Evolutionary conservation across 1,139 yeast species (phyloP).

Genomic region (Debaryomycetaceae sp.): DNA sequence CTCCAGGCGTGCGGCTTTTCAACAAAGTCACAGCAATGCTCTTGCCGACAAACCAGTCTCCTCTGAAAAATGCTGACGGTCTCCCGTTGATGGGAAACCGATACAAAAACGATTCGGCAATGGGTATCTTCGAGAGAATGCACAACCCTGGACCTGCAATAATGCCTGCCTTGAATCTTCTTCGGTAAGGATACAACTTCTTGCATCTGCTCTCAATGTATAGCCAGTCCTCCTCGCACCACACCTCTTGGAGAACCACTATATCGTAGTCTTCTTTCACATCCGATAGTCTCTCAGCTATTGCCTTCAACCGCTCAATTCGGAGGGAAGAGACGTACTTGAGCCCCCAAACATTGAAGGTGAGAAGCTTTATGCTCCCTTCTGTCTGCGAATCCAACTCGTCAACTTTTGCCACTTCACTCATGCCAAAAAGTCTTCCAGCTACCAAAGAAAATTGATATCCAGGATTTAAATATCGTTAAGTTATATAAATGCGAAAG

Average conservation of each 20-base stretch:
- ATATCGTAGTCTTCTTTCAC: conserved; percentile 58
- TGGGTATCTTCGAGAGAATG: conserved; percentile 78
- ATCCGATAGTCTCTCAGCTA: conserved; percentile 62
- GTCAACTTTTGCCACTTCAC: not conserved
- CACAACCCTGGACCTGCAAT: conserved; percentile 93
- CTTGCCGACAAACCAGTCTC: conserved; percentile 98
- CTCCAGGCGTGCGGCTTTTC: conserved; percentile 42
- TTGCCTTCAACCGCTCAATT: conserved; percentile 61
- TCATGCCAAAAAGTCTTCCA: not conserved
- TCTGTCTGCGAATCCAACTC: not conserved
- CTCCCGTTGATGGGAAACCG: conserved; percentile 91
- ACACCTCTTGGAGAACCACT: conserved; percentile 86
- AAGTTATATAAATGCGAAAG: not conserved
- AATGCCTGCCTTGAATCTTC: conserved; percentile 79
- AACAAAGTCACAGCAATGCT: conserved; percentile 75
- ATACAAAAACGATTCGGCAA: conserved; percentile 70
- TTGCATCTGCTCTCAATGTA: conserved; percentile 48
- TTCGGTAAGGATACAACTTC: conserved; percentile 54
- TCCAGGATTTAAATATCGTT: not conserved
- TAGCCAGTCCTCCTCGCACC: conserved; percentile 86
- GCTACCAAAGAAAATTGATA: not conserved
- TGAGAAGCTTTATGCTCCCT: conserved; percentile 34
- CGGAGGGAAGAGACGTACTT: conserved; percentile 75
- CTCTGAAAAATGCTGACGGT: conserved; percentile 88
- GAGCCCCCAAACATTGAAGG: conserved; percentile 87